Base-by-base conservation (phyloP, 176 grass and related monocot genomes). In the Bothriochloa decipiens region DNA sequence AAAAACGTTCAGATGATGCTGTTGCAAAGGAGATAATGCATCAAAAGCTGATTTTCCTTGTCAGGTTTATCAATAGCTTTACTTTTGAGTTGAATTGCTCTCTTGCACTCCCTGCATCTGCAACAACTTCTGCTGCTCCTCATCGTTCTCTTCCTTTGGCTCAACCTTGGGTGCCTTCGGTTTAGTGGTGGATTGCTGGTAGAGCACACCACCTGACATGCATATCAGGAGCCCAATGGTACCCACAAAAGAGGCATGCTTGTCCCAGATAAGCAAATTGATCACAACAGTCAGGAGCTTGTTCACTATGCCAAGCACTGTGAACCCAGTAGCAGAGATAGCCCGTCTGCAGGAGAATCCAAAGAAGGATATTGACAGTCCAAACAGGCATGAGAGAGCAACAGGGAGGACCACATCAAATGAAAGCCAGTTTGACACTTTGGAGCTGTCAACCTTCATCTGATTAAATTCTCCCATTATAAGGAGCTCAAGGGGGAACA, bases 291-390 rank as follows among this genome's bases (percentile, higher is more conserved):
- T 95, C 39, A 95, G 81, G 33, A 95, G 87, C 78, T 95, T 93
- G 86, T 95, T 95, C 76, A 95, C 90, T 75, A 93, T 91, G 65
- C 93, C 93, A 0, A 95, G 88, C 49, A 95, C 93, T 4, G 90
- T 95, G 76, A 95, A 95, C 42, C 93, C 93, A 0, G 93, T 95
- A 25, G 93, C 93, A 11, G 93, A 95, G 58, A 95, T 92, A 29
- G 91, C 93, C 76, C 87, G 76, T 72, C 93, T 91, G 74, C 93
- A 95, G 75, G 93, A 95, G 87, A 95, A 95, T 45, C 93, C 88
- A 3, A 95, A 95, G 74, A 95, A 95, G 53, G 93, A 93, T 88
- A 95, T 95, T 8, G 88, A 90, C 20, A 95, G 80, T 33, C 90
- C 93, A 26, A 95, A 95, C 42, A 95, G 70, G 82, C 93, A 95